A percentile compares a stretch with the other conserved stretches of the same genome.
Evolutionary conservation across 805 yeast species (phyloP).

Genomic region (Ascoidea tarda): DNA sequence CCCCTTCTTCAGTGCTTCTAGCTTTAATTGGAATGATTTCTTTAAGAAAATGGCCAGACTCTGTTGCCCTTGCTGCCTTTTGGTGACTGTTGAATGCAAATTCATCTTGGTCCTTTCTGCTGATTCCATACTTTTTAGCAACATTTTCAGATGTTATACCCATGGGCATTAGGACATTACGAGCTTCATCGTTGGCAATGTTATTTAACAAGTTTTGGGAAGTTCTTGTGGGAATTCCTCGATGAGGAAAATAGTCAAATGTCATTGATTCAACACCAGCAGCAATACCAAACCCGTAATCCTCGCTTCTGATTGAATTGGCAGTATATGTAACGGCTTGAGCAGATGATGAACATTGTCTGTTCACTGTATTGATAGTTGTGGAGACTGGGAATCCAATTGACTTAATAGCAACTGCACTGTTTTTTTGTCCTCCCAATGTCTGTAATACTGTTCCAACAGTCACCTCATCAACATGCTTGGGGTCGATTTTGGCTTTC

Average conservation of each 20-base stretch:
- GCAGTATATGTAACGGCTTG: constrained; percentile 87
- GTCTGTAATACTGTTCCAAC: constrained; percentile 86
- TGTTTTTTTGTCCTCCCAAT: constrained; percentile 93
- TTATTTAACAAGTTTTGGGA: constrained; percentile 30
- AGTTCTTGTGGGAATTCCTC: constrained; percentile 50
- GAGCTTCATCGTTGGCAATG: constrained; percentile 23
- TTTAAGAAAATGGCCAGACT: constrained; percentile 59
- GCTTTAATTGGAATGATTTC: constrained; percentile 61
- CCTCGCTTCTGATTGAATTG: constrained; percentile 74
- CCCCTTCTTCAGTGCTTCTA: constrained; percentile 15
- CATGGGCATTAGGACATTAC: constrained; percentile 85
- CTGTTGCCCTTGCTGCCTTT: constrained; percentile 70
- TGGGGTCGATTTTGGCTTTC: constrained; percentile 33
- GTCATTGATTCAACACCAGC: constrained; percentile 94
- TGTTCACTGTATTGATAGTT: constrained; percentile 73
- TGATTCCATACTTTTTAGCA: constrained; percentile 47
- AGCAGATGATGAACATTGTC: constrained; percentile 92
- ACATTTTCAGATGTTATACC: constrained; percentile 93
- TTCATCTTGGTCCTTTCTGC: constrained; percentile 66
- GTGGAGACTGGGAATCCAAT: constrained; percentile 79
- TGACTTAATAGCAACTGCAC: constrained; percentile 80
- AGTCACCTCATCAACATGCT: constrained; percentile 67
- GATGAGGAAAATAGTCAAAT: constrained; percentile 53
- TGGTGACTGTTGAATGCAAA: constrained; percentile 81
- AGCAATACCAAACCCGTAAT: constrained; percentile 83